phyloP scores from a whole-genome alignment of 495 filamentous ascomycete genomes.

The Aspergillus cavernicola region DNA sequence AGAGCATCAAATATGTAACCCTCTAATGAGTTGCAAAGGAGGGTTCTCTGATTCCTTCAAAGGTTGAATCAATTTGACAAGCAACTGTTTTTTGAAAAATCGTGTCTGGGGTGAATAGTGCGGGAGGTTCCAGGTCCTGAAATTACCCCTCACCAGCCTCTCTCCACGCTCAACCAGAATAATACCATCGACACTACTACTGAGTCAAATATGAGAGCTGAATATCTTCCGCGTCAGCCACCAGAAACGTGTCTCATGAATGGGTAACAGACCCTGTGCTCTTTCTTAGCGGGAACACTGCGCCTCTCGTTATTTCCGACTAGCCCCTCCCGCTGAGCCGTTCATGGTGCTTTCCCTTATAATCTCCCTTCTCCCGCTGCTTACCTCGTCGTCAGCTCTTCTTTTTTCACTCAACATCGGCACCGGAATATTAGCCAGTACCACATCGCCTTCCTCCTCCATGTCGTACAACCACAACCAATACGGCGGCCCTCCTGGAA shows the following conservation, averaged over 20 bases:
- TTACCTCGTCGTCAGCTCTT: neutral
- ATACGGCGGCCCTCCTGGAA: constrained; percentile 13
- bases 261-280: constrained; percentile 5
- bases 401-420: neutral
- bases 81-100: too few species aligned
- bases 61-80: too few species aligned
- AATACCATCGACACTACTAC: neutral
- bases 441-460: neutral
- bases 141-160: neutral
- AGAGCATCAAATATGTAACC: neutral
- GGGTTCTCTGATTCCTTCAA: too few species aligned
- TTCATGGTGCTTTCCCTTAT: neutral
- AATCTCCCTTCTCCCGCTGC: neutral
- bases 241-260: neutral
- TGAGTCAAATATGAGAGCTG: neutral
- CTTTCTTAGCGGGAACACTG: constrained; percentile 4
- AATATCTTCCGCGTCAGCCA: constrained; percentile 2
- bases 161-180: too few species aligned
- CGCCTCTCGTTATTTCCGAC: constrained; percentile 4
- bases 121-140: too few species aligned
- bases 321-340: constrained; percentile 12
- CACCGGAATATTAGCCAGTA: neutral
- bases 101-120: too few species aligned
- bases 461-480: constrained; percentile 23
- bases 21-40: too few species aligned